A percentile compares a stretch with the other conserved stretches of the same genome.
Evolutionary conservation across 2,329 filamentous ascomycete species (phyloP).

Genomic region (Biscogniauxia sp.): DNA sequence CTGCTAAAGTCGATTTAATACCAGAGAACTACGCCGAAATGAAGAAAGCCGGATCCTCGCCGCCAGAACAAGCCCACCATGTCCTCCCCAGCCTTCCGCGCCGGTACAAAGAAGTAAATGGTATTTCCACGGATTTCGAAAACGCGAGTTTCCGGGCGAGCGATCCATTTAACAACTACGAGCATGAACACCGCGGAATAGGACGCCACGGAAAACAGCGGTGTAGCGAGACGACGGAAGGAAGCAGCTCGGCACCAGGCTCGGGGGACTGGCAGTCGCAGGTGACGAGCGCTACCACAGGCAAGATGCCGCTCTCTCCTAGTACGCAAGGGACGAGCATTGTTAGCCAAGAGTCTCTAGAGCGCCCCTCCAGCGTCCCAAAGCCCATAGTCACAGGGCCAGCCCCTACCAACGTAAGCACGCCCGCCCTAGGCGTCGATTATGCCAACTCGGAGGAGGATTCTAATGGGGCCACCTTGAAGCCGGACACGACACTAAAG

Average conservation of each 20-base stretch:
- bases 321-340: conserved; percentile 66
- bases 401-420: conserved; percentile 32
- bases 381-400: conserved; percentile 40
- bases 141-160: conserved; percentile 47
- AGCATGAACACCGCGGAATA: conserved; percentile 32
- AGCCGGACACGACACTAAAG: conserved; percentile 51
- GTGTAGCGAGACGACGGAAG: conserved; percentile 61
- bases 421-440: conserved; percentile 26
- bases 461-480: conserved; percentile 43
- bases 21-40: conserved; percentile 26
- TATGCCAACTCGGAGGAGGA: conserved; percentile 36
- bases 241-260: conserved; percentile 52
- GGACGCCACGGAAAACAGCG: conserved; percentile 48
- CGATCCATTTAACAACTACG: conserved; percentile 47
- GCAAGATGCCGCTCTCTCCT: conserved; percentile 63
- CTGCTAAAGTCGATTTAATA: conserved; percentile 17
- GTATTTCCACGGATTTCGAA: conserved; percentile 44
- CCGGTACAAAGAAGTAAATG: conserved; percentile 44
- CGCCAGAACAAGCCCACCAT: conserved; percentile 28
- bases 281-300: conserved; percentile 60
- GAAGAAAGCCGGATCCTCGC: conserved; percentile 24
- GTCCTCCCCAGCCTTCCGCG: conserved; percentile 33
- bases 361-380: conserved; percentile 46
- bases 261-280: conserved; percentile 62
- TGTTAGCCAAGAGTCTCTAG: conserved; percentile 57